Conservation (phyloP, 2,329 filamentous ascomycete species). For the Epichloe scottii region DNA sequence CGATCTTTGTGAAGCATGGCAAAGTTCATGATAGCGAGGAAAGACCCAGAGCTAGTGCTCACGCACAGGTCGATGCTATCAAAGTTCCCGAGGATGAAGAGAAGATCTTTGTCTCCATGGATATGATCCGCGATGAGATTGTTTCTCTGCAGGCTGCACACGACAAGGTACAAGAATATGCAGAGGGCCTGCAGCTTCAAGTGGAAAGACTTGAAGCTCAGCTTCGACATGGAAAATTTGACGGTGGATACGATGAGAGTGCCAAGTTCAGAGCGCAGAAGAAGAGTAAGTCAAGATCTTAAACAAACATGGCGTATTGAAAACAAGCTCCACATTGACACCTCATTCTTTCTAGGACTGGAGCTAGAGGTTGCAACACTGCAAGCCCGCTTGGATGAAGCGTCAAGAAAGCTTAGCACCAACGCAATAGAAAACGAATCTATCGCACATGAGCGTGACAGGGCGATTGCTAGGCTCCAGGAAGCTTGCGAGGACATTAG, state of each 20-base stretch:
- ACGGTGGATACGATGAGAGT: conserved; percentile 30
- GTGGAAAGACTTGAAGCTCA: conserved; percentile 37
- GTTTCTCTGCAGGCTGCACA: conserved; percentile 43
- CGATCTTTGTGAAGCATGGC: conserved; percentile 42
- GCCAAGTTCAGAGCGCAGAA: conserved; percentile 39
- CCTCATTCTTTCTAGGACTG: conserved; percentile 28
- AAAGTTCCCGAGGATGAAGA: conserved; percentile 41
- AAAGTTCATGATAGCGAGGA: conserved; percentile 32
- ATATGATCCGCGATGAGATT: conserved; percentile 49
- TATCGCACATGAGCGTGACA: conserved; percentile 51
- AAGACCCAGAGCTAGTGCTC: conserved; percentile 21
- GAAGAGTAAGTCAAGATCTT: conserved; percentile 32
- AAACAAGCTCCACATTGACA: background rate
- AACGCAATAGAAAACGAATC: conserved; percentile 51
- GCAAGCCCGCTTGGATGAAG: conserved; percentile 48
- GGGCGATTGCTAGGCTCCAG: conserved; percentile 48
- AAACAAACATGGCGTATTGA: too few relatives aligned
- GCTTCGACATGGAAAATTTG: conserved; percentile 31
- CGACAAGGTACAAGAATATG: conserved; percentile 41
- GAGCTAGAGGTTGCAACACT: conserved; percentile 47
- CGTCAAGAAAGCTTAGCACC: conserved; percentile 48
- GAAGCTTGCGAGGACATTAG: conserved; percentile 47
- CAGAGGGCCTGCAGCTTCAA: conserved; percentile 38
- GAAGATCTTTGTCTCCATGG: conserved; percentile 46
- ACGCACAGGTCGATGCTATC: conserved; percentile 38